Evolutionary conservation across 2,329 filamentous ascomycete species (phyloP).

Genomic region (Aspergillus sp.): DNA sequence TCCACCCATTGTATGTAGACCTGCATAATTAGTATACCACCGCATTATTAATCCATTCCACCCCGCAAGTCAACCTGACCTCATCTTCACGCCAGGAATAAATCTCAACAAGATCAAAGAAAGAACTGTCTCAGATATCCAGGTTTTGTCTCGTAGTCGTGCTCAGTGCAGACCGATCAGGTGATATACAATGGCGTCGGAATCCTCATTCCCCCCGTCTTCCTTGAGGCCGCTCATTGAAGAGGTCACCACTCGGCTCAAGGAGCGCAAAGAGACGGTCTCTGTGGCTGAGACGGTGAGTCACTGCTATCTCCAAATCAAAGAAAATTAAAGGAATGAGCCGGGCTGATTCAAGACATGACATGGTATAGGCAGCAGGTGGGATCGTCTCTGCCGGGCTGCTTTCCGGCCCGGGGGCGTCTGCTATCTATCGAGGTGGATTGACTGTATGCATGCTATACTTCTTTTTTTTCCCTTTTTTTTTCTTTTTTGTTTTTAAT

Average conservation of each 20-base stretch:
- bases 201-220: constrained; percentile 22
- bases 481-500: no score
- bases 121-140: no score
- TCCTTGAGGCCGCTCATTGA: constrained; percentile 36
- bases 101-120: no score
- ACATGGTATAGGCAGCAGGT: constrained; percentile 45
- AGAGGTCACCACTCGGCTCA: constrained; percentile 48
- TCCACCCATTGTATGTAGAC: background rate
- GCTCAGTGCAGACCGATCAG: background rate
- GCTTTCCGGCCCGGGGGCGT: constrained; percentile 52
- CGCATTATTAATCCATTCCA: no score
- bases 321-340: background rate
- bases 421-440: constrained; percentile 53
- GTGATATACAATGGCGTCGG: constrained; percentile 7
- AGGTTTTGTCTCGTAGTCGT: no score
- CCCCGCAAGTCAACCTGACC: no score
- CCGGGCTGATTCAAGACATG: no score
- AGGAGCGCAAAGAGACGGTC: constrained; percentile 49
- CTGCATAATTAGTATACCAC: background rate
- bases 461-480: no score
- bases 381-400: constrained; percentile 54
- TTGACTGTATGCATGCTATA: constrained; percentile 37
- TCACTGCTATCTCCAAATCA: background rate
- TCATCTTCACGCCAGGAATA: no score
- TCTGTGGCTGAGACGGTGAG: constrained; percentile 54